Conservation (phyloP, 2,329 filamentous ascomycete genomes). For the Fusarium poae region DNA sequence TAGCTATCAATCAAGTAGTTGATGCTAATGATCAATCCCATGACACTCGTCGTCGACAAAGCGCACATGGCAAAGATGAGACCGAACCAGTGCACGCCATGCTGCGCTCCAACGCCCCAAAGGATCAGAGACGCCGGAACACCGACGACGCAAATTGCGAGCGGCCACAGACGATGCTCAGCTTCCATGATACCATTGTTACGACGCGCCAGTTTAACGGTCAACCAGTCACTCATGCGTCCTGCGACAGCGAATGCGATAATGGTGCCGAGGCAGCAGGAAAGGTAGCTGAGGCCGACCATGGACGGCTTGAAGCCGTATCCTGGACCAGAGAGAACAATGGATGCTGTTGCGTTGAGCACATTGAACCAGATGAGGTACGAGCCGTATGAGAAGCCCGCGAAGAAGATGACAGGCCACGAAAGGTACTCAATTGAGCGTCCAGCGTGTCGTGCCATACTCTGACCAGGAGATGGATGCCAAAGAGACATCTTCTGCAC, state of each 20-base stretch:
- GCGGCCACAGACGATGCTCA: conserved; percentile 59
- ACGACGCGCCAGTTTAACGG: conserved; percentile 55
- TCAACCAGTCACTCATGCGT: conserved; percentile 55
- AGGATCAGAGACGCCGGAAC: conserved; percentile 50
- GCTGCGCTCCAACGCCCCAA: conserved; percentile 54
- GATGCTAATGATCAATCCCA: conserved; percentile 55
- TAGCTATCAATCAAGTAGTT: conserved; percentile 59
- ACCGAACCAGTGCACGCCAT: conserved; percentile 58
- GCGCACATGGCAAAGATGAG: conserved; percentile 57
- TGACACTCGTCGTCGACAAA: conserved; percentile 52
- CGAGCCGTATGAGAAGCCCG: conserved; percentile 59
- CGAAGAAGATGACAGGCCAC: conserved; percentile 60
- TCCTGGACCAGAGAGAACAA: conserved; percentile 54
- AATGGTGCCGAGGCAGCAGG: conserved; percentile 53
- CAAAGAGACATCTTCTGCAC: conserved; percentile 58
- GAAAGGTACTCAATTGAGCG: conserved; percentile 55
- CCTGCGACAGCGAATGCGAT: conserved; percentile 52
- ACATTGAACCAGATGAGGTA: conserved; percentile 60
- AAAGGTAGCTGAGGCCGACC: conserved; percentile 56
- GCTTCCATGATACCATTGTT: conserved; percentile 59
- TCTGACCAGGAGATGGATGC: conserved; percentile 52
- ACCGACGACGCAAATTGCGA: conserved; percentile 50
- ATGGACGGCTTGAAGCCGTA: conserved; percentile 57
- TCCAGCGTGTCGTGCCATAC: conserved; percentile 55
- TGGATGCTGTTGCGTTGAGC: conserved; percentile 59